Evolutionary conservation across 73 alveolate genomes (phyloP).

Genomic region (Stentor roeselii): DNA sequence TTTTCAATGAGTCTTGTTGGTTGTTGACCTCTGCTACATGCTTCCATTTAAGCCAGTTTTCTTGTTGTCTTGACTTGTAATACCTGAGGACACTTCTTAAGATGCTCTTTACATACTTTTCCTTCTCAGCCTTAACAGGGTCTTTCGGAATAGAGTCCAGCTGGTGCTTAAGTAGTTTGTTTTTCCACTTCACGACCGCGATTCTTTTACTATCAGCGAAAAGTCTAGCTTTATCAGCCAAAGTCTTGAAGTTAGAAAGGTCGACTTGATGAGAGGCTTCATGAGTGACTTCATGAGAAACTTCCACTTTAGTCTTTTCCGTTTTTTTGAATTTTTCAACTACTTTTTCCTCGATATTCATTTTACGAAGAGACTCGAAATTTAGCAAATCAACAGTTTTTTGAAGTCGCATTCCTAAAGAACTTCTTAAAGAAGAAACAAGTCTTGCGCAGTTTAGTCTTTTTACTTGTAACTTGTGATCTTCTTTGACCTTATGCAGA

Average conservation of each 20-base stretch:
- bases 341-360: background rate
- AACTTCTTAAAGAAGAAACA: background rate
- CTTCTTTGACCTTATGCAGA: background rate
- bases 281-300: background rate
- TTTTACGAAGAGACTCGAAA: background rate
- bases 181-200: slow-evolving; percentile 19
- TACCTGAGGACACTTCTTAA: background rate
- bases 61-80: background rate
- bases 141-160: background rate
- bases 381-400: background rate
- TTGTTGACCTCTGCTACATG: background rate
- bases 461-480: background rate
- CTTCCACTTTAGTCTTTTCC: background rate
- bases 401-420: slow-evolving; percentile 19
- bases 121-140: background rate
- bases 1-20: background rate
- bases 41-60: background rate
- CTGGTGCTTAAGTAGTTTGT: background rate
- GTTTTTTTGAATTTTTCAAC: background rate
- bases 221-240: background rate
- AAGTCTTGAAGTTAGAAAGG: background rate
- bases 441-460: slow-evolving; percentile 14
- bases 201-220: background rate
- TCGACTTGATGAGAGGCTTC: background rate
- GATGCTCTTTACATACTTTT: background rate